Evolutionary conservation across 2,329 filamentous ascomycete species (phyloP), one percentile per base, ranked within the genome.

Genomic region (Trichoderma aggressivum): DNA sequence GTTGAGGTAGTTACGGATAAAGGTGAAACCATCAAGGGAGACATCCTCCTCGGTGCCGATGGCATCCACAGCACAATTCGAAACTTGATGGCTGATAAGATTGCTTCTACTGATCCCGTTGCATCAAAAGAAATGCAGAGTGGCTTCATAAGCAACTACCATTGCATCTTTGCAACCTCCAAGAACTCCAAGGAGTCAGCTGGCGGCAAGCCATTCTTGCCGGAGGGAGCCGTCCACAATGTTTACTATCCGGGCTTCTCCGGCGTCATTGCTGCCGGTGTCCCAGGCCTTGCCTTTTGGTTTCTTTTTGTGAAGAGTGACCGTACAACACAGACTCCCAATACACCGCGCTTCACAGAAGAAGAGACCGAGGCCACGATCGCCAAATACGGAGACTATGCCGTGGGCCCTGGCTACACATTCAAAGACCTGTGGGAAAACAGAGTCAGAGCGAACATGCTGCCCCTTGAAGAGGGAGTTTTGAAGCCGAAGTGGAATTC

Each of bases 1-100:
- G 77, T 76, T 3, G 79, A 81, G 1, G 72, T 70, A 2, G 78
- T 81, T 11, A 73, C 72, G 7, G 80, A 79, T 43, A 74, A 73
- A 3, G 80, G 83, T 69, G 81, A 81, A 8, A 75, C 75, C 0
- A 64, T 74, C 1, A 79, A 79, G 70, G 34, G 72, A 0, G 82
- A 80, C 0, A 74, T 85, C 26, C 70, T 83, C 14, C 76, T 84
- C 30, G 83, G 82, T 8, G 81, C 82, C 10, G 83, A 85, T 71
- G 83, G 83, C 16, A 80, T 81, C 6, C 80, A 82, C 71, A 83
- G 81, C 72, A 78, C 65, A 24, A 56, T 68, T 26, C 65, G 65
- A 24, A 60, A 32, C 2, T 16, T 70, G 32, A 58, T 68, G 55
- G 65, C 65, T 6, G 55, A 68, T 34, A 43, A 60, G 5, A 16